Conservation (phyloP, 1,284 basidiomycete species). For the Lignosus rhinocerotis region DNA sequence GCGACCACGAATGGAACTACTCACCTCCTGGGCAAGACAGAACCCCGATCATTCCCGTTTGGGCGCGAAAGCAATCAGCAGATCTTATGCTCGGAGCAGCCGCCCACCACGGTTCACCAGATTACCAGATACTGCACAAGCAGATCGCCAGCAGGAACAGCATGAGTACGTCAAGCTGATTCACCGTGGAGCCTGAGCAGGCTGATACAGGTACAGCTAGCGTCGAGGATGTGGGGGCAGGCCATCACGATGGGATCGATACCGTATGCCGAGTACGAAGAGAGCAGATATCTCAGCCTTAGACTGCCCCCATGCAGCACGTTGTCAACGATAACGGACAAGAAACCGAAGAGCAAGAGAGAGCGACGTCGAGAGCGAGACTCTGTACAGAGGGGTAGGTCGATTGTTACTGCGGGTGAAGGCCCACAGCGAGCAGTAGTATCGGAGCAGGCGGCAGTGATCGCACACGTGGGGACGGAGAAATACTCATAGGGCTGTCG, state of each 20-base stretch:
- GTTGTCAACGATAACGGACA: too few relatives aligned
- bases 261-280: conserved; percentile 4
- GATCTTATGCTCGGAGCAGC: conserved; percentile 20
- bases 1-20: conserved; percentile 13
- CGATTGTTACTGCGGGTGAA: background rate
- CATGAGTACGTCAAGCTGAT: conserved; percentile 18
- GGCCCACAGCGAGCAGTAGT: background rate
- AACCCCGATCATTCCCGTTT: conserved; percentile 14
- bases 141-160: conserved; percentile 15
- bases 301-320: background rate
- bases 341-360: too few relatives aligned
- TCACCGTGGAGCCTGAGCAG: conserved; percentile 3
- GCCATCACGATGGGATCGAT: conserved; percentile 25
- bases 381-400: too few relatives aligned
- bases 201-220: conserved; percentile 1
- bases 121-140: conserved; percentile 10
- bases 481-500: conserved; percentile 19
- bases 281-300: background rate
- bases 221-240: background rate
- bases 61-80: conserved; percentile 15
- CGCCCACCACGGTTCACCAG: conserved; percentile 1
- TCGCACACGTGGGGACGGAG: conserved; percentile 33
- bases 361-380: too few relatives aligned
- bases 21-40: conserved; percentile 10
- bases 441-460: conserved; percentile 9